These are phyloP conservation scores for Schwanniomyces vanrijiae DNA, from an alignment of 805 yeast genomes.

Conservation along the genomic window DNA sequence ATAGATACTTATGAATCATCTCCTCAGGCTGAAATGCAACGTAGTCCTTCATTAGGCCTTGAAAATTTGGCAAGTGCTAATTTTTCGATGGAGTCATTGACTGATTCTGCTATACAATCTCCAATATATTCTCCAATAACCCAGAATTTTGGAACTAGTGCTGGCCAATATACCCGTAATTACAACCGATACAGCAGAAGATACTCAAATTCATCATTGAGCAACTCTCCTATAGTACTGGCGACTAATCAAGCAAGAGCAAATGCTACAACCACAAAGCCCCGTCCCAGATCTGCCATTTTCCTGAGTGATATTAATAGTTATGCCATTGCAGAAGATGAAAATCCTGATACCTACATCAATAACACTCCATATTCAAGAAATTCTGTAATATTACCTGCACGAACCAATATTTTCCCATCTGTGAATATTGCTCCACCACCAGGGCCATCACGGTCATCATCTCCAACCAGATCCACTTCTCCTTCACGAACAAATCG, in stretches of 20 bases:
- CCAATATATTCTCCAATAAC: constrained; percentile 6
- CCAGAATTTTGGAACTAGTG: neutral
- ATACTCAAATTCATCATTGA: constrained; percentile 19
- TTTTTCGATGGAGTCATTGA: constrained; percentile 37
- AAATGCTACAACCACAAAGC: constrained; percentile 10
- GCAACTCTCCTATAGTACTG: constrained; percentile 20
- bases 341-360: constrained; percentile 14
- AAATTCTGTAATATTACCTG: constrained; percentile 17
- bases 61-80: constrained; percentile 33
- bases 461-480: constrained; percentile 28
- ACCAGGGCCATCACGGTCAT: constrained; percentile 15
- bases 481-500: constrained; percentile 28
- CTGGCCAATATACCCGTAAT: neutral
- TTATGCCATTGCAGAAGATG: constrained; percentile 30
- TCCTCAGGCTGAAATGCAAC: neutral
- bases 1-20: neutral
- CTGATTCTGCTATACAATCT: constrained; percentile 7
- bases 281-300: constrained; percentile 38
- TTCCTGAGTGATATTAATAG: constrained; percentile 28
- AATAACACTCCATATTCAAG: constrained; percentile 19
- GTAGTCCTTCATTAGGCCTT: neutral
- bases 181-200: constrained; percentile 12
- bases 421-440: constrained; percentile 17
- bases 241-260: constrained; percentile 11
- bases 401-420: constrained; percentile 9